phyloP scores from a whole-genome alignment of 148 eudicot species.

The Hydrangea macrophylla region DNA sequence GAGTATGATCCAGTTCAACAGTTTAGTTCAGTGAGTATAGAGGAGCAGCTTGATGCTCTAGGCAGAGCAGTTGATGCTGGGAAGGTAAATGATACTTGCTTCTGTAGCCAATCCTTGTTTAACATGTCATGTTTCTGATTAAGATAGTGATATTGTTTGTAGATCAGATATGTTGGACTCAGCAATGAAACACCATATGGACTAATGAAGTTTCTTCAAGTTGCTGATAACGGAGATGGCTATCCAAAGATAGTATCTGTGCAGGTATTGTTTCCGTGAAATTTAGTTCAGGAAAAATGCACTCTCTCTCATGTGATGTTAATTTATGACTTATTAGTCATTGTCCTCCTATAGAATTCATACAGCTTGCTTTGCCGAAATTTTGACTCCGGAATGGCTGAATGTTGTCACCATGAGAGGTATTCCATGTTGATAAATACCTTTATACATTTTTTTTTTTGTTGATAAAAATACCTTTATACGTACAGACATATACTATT shows the following conservation, averaged over 20 bases:
- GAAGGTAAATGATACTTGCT: slow-evolving; percentile 51
- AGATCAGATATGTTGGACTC: slow-evolving; percentile 84
- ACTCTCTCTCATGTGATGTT: too few species aligned
- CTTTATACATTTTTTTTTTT: neutral
- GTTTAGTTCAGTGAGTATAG: slow-evolving; percentile 50
- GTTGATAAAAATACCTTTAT: too few species aligned
- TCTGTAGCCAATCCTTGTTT: neutral
- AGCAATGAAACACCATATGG: slow-evolving; percentile 96
- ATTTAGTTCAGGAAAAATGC: too few species aligned
- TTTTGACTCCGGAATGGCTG: neutral
- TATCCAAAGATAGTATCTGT: slow-evolving; percentile 59
- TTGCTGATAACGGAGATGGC: slow-evolving; percentile 31
- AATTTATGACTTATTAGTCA: too few species aligned
- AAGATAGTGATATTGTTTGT: slow-evolving; percentile 19
- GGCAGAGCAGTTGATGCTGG: slow-evolving; percentile 75
- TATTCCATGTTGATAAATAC: slow-evolving; percentile 4
- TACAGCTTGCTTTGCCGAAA: neutral
- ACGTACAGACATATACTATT: neutral
- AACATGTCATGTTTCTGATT: neutral
- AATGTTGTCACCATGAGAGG: slow-evolving; percentile 21
- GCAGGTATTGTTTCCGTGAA: slow-evolving; percentile 69
- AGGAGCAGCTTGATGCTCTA: slow-evolving; percentile 75
- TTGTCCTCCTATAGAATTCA: too few species aligned
- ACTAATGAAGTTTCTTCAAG: slow-evolving; percentile 78
- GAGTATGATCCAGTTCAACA: slow-evolving; percentile 60